A percentile compares a stretch with the other conserved stretches of the same genome.
These are phyloP conservation scores for Aspergillus incahuasiensis DNA, from an alignment of 495 filamentous ascomycete species.

Conservation along the genomic window DNA sequence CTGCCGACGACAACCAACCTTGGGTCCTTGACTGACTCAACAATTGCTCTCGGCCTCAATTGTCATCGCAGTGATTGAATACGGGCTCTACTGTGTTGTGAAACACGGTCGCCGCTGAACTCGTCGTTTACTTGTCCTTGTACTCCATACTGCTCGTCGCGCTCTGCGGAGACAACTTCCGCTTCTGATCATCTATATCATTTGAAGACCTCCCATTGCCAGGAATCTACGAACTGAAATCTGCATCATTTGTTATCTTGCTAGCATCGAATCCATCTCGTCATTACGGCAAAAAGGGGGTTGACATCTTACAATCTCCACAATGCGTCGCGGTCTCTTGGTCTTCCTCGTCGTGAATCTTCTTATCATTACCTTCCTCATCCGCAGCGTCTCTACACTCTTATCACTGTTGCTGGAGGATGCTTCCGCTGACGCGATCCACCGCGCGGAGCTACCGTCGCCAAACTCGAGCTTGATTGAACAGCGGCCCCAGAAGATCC, in stretches of 20 bases:
- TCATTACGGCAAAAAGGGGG: conserved; percentile 9
- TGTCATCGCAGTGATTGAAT: background rate
- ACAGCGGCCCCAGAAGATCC: conserved; percentile 62
- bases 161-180: background rate
- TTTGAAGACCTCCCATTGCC: background rate
- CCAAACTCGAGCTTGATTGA: conserved; percentile 59
- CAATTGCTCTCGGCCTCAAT: background rate
- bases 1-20: background rate
- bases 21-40: background rate
- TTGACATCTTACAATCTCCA: conserved; percentile 22
- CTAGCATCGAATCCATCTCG: background rate
- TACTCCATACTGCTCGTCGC: background rate
- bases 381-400: conserved; percentile 61
- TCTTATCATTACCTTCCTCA: conserved; percentile 52
- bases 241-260: conserved; percentile 1
- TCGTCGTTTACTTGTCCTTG: background rate
- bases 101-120: background rate
- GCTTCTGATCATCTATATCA: background rate
- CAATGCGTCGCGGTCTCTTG: conserved; percentile 59
- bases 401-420: conserved; percentile 64
- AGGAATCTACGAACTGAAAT: conserved; percentile 6
- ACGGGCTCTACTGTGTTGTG: background rate
- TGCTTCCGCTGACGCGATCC: conserved; percentile 60
- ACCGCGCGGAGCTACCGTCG: conserved; percentile 57
- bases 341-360: conserved; percentile 61